Evolutionary conservation across 148 eudicot species (phyloP).

Genomic region (Arbutus unedo): DNA sequence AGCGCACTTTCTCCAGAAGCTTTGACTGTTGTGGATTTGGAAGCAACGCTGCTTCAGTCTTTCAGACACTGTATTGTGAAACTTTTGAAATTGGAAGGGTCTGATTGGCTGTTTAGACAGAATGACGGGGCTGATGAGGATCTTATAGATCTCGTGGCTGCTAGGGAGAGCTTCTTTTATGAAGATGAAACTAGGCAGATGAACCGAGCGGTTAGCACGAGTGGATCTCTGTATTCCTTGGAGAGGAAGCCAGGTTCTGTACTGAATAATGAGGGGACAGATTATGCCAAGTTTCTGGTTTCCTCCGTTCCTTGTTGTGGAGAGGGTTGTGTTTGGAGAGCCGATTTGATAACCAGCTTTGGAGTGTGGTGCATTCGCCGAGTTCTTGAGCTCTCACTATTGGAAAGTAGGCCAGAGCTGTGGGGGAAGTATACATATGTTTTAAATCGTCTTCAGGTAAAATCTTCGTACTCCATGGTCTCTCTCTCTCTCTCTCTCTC

Average conservation of each 20-base stretch:
- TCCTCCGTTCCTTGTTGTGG: slow-evolving; percentile 84
- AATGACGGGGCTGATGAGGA: slow-evolving; percentile 93
- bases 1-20: slow-evolving; percentile 40
- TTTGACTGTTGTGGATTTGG: slow-evolving; percentile 47
- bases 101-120: slow-evolving; percentile 84
- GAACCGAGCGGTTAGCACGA: slow-evolving; percentile 26
- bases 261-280: slow-evolving; percentile 37
- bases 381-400: slow-evolving; percentile 79
- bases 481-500: too few species aligned
- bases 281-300: slow-evolving; percentile 33
- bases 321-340: slow-evolving; percentile 83
- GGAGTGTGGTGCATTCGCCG: slow-evolving; percentile 97
- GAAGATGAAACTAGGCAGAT: slow-evolving; percentile 72
- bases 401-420: slow-evolving; percentile 98
- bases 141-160: slow-evolving; percentile 76
- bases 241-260: slow-evolving; percentile 37
- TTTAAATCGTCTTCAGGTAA: slow-evolving; percentile 97
- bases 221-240: slow-evolving; percentile 35
- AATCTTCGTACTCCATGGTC: slow-evolving; percentile 11
- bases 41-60: slow-evolving; percentile 70
- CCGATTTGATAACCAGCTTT: slow-evolving; percentile 73
- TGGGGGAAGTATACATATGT: slow-evolving; percentile 99
- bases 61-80: slow-evolving; percentile 70
- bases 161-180: slow-evolving; percentile 67
- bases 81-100: slow-evolving; percentile 90